phyloP scores from a whole-genome alignment of 83 land plant genomes.

The Diphasiastrum complanatum region DNA sequence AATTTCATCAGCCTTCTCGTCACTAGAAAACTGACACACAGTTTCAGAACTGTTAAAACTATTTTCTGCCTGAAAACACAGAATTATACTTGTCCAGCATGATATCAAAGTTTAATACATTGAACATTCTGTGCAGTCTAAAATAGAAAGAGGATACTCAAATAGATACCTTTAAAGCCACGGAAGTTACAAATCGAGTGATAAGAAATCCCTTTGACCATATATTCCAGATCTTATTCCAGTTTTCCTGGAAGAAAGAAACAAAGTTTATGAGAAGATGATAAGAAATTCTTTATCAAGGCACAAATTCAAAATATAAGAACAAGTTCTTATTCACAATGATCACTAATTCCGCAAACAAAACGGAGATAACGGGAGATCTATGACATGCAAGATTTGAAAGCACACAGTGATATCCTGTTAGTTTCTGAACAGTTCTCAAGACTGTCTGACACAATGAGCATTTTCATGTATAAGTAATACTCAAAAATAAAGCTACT shows the following conservation, averaged over 20 bases:
- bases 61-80: neutral
- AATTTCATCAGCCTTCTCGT: conserved; percentile 70
- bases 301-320: too few relatives aligned
- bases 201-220: conserved; percentile 66
- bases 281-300: neutral
- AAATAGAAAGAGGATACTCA: neutral
- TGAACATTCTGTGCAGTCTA: neutral
- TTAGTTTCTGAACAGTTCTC: too few relatives aligned
- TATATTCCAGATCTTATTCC: conserved; percentile 54
- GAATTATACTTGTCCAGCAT: neutral
- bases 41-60: neutral
- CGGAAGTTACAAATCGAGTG: conserved; percentile 48
- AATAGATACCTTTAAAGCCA: conserved; percentile 69
- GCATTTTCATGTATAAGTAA: too few relatives aligned
- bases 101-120: neutral
- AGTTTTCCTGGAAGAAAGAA: conserved; percentile 58
- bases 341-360: too few relatives aligned
- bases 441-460: too few relatives aligned
- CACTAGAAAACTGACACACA: conserved; percentile 44
- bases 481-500: too few relatives aligned
- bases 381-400: too few relatives aligned
- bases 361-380: too few relatives aligned
- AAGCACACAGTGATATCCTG: too few relatives aligned
- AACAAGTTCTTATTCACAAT: too few relatives aligned
- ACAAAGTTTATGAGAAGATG: conserved; percentile 3